A percentile compares a stretch with the other conserved stretches of the same genome.
phyloP scores from a whole-genome alignment of 805 yeast genomes.

The Babjeviella inositovora region DNA sequence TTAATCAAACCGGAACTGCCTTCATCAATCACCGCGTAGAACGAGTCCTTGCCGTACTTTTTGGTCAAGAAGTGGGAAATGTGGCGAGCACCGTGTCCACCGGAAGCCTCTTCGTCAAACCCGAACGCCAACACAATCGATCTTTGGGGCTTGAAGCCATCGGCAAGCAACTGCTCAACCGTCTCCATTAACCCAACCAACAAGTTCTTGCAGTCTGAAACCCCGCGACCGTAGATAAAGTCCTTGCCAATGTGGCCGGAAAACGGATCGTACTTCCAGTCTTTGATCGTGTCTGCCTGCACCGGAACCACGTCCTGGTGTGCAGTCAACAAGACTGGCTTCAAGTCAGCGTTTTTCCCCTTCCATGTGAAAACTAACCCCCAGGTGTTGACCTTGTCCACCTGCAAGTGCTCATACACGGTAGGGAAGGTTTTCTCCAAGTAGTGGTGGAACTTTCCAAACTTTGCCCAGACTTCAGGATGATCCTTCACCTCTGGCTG shows the following conservation, averaged over 20 bases:
- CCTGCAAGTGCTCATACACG: slow-evolving; percentile 26
- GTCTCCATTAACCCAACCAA: slow-evolving; percentile 20
- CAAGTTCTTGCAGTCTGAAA: slow-evolving; percentile 24
- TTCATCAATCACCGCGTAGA: slow-evolving; percentile 29
- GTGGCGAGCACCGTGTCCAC: slow-evolving; percentile 17
- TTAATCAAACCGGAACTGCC: slow-evolving; percentile 17
- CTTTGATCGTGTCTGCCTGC: slow-evolving; percentile 18
- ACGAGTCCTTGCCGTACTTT: slow-evolving; percentile 21
- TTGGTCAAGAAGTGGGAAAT: slow-evolving; percentile 16
- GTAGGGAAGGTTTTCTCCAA: slow-evolving; percentile 37
- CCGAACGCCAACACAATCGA: slow-evolving; percentile 30
- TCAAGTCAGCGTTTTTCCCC: slow-evolving; percentile 31
- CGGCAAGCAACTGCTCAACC: slow-evolving; percentile 9
- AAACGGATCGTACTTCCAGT: slow-evolving; percentile 21
- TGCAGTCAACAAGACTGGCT: slow-evolving; percentile 58
- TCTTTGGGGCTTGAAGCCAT: slow-evolving; percentile 21
- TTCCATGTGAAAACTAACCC: slow-evolving; percentile 50
- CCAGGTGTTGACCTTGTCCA: slow-evolving; percentile 40
- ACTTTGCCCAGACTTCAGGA: slow-evolving; percentile 22
- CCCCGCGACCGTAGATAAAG: slow-evolving; percentile 20
- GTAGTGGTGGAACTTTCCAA: slow-evolving; percentile 22
- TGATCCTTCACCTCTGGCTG: slow-evolving; percentile 19
- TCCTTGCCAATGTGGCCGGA: slow-evolving; percentile 19
- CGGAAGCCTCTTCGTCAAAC: slow-evolving; percentile 31
- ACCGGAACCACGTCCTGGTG: slow-evolving; percentile 79